Evolutionary conservation across 2,329 filamentous ascomycete genomes (phyloP).

Genomic region (Microcyclospora tardicrescens): DNA sequence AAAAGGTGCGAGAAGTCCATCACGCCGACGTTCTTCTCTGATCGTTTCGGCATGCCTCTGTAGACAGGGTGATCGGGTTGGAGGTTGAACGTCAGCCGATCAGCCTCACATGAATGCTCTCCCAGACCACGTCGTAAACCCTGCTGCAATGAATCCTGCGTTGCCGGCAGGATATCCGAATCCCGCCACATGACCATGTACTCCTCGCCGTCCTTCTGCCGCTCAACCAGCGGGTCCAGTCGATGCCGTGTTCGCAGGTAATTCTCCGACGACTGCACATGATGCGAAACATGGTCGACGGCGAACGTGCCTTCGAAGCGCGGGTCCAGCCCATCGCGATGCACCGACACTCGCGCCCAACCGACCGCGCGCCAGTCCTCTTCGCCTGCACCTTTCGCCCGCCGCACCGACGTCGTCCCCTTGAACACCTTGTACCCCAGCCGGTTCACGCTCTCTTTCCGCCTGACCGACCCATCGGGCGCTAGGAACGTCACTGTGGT

Average conservation of each 20-base stretch:
- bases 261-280: slow-evolving; percentile 62
- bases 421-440: slow-evolving; percentile 71
- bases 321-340: slow-evolving; percentile 61
- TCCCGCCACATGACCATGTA: slow-evolving; percentile 88
- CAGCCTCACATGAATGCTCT: slow-evolving; percentile 48
- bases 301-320: slow-evolving; percentile 86
- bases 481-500: slow-evolving; percentile 62
- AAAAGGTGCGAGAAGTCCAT: slow-evolving; percentile 55
- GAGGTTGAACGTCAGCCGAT: slow-evolving; percentile 69
- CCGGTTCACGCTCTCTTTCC: slow-evolving; percentile 57
- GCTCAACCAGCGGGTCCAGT: slow-evolving; percentile 54
- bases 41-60: slow-evolving; percentile 38
- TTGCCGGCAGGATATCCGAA: slow-evolving; percentile 54
- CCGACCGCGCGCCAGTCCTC: slow-evolving; percentile 60
- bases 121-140: slow-evolving; percentile 43
- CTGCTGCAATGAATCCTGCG: slow-evolving; percentile 30
- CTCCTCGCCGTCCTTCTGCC: slow-evolving; percentile 44
- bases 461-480: slow-evolving; percentile 54
- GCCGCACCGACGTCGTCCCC: slow-evolving; percentile 59
- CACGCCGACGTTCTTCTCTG: slow-evolving; percentile 44
- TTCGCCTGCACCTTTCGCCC: slow-evolving; percentile 25
- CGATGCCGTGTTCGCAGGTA: slow-evolving; percentile 61
- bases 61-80: slow-evolving; percentile 56
- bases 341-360: slow-evolving; percentile 72
- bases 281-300: slow-evolving; percentile 69